A percentile compares a stretch with the other conserved stretches of the same genome.
These are phyloP conservation scores for Entomortierella beljakovae DNA, from an alignment of 192 early-diverging fungal genomes.

Conservation along the genomic window DNA sequence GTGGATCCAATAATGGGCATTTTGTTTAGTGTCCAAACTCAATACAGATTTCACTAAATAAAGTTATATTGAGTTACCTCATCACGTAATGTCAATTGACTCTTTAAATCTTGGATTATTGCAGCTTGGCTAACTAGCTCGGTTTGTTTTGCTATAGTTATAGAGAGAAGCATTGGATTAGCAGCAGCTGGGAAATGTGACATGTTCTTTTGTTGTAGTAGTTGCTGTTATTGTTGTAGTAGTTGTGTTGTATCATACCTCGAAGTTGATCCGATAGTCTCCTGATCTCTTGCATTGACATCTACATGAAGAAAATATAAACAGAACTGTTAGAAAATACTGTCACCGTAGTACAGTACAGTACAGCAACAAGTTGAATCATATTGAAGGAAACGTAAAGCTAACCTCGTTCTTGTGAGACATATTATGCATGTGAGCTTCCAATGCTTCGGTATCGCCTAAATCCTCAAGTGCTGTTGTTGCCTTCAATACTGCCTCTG, in stretches of 20 bases:
- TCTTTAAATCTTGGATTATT: slow-evolving; percentile 25
- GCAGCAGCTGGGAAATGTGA: too few species aligned
- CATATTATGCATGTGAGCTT: slow-evolving; percentile 55
- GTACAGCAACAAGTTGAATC: too few species aligned
- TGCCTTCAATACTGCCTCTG: slow-evolving; percentile 41
- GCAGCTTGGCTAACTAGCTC: slow-evolving; percentile 17
- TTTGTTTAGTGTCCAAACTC: neutral
- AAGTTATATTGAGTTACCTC: too few species aligned
- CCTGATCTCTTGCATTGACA: slow-evolving; percentile 55
- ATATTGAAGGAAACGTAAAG: too few species aligned
- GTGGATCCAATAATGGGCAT: neutral
- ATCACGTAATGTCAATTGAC: slow-evolving; percentile 3
- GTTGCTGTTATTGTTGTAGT: too few species aligned
- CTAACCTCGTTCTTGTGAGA: slow-evolving; percentile 43
- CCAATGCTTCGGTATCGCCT: slow-evolving; percentile 46
- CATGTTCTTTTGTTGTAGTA: too few species aligned
- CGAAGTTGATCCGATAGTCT: slow-evolving; percentile 37
- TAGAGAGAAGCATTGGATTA: too few species aligned
- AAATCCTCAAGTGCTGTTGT: slow-evolving; percentile 50
- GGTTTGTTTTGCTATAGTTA: slow-evolving; percentile 11
- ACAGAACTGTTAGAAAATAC: too few species aligned
- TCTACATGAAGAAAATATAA: slow-evolving; percentile 16
- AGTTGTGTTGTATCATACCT: slow-evolving; percentile 17
- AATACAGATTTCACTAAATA: too few species aligned
- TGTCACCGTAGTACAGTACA: too few species aligned